A percentile compares a stretch with the other conserved stretches of the same genome.
phyloP scores from a whole-genome alignment of 208 protist species.

The Giardia duodenalis region DNA sequence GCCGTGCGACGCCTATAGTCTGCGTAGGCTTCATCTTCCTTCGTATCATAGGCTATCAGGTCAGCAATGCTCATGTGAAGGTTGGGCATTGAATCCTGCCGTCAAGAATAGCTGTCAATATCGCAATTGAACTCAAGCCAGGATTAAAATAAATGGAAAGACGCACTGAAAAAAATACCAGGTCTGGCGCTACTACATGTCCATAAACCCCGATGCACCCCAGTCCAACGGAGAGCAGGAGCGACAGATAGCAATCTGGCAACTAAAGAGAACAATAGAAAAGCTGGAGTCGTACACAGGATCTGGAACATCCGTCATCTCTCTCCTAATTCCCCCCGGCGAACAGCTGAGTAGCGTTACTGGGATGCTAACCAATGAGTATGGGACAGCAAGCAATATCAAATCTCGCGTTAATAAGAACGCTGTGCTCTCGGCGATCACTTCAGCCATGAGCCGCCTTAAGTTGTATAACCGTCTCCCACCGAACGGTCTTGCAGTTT shows the following conservation, averaged over 20 bases:
- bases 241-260: background rate
- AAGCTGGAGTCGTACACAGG: background rate
- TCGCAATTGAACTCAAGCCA: too few relatives aligned
- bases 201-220: too few relatives aligned
- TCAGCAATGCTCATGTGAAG: too few relatives aligned
- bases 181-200: too few relatives aligned
- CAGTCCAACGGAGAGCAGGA: too few relatives aligned
- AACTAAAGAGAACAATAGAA: background rate
- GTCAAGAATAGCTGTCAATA: too few relatives aligned
- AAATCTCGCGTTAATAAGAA: constrained; percentile 94
- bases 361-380: constrained; percentile 97
- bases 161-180: too few relatives aligned
- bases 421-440: constrained; percentile 69
- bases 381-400: constrained; percentile 97
- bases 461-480: constrained; percentile 42
- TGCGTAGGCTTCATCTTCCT: too few relatives aligned
- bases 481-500: constrained; percentile 79
- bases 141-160: too few relatives aligned
- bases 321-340: constrained; percentile 29
- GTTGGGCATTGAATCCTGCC: too few relatives aligned
- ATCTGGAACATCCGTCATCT: constrained; percentile 37
- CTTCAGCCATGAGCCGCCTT: constrained; percentile 56
- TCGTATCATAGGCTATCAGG: too few relatives aligned
- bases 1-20: too few relatives aligned
- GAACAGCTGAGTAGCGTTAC: constrained; percentile 41